These are phyloP conservation scores for Saccharomyces hybrid DNA, from an alignment of 1,139 yeast species.

Conservation along the genomic window DNA sequence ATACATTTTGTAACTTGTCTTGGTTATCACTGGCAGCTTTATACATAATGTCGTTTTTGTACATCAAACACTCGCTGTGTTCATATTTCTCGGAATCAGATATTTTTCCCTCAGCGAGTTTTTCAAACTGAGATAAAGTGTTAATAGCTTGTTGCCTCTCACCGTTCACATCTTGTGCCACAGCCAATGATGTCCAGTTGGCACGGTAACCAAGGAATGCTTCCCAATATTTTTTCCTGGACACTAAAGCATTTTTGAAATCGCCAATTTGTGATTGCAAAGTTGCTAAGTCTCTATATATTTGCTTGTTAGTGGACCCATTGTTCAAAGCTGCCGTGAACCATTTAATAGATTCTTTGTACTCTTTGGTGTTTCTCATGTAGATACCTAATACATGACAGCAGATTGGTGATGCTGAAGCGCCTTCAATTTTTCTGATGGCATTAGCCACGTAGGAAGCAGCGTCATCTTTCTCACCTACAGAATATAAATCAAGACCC, in stretches of 20 bases:
- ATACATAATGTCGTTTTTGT: conserved; percentile 59
- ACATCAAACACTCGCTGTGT: conserved; percentile 71
- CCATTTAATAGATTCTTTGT: conserved; percentile 72
- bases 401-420: conserved; percentile 52
- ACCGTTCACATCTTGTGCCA: conserved; percentile 71
- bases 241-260: conserved; percentile 49
- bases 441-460: conserved; percentile 56
- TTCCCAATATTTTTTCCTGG: conserved; percentile 65
- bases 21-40: conserved; percentile 48
- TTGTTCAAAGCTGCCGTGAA: conserved; percentile 69
- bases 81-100: conserved; percentile 63
- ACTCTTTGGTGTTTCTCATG: conserved; percentile 61
- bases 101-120: conserved; percentile 58
- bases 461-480: conserved; percentile 59
- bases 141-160: conserved; percentile 62
- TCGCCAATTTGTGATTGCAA: conserved; percentile 77
- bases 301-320: conserved; percentile 72
- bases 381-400: conserved; percentile 84
- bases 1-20: conserved; percentile 46
- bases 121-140: conserved; percentile 68
- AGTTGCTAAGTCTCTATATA: conserved; percentile 73
- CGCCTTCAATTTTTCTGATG: conserved; percentile 41
- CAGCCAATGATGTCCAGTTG: conserved; percentile 85
- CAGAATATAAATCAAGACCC: conserved; percentile 55
- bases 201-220: conserved; percentile 79